A percentile compares a stretch with the other conserved stretches of the same genome.
Conservation (phyloP, 768 basidiomycete genomes). For the Cubamyces lactineus region DNA sequence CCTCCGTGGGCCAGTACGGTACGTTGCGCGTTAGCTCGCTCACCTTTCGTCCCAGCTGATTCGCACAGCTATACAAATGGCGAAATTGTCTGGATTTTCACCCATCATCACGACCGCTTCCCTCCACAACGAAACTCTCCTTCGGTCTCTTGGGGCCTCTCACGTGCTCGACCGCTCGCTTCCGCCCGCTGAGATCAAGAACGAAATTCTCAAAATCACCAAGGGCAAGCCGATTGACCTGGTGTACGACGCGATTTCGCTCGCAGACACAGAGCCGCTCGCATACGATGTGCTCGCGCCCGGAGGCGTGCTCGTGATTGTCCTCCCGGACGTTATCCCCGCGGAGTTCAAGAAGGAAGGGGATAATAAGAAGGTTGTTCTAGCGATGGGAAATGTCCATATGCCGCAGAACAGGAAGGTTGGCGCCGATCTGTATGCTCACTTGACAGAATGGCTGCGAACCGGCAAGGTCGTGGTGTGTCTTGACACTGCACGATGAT, state of each 20-base stretch:
- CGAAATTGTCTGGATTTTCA: constrained; percentile 36
- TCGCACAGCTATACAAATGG: constrained; percentile 29
- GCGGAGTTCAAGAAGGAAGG: constrained; percentile 4
- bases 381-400: constrained; percentile 19
- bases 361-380: constrained; percentile 18
- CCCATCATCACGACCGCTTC: constrained; percentile 38
- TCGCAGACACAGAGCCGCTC: constrained; percentile 26
- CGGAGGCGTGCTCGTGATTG: constrained; percentile 25
- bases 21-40: too few species aligned
- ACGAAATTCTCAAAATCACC: constrained; percentile 20
- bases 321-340: constrained; percentile 13
- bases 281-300: constrained; percentile 27
- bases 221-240: constrained; percentile 22
- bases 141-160: constrained; percentile 35
- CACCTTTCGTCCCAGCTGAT: too few species aligned
- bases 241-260: constrained; percentile 29
- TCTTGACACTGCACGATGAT: too few species aligned
- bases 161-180: constrained; percentile 33
- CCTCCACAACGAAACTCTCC: constrained; percentile 26
- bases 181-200: constrained; percentile 1
- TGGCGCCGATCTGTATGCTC: constrained; percentile 21
- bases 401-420: constrained; percentile 5
- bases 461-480: constrained; percentile 25
- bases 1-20: constrained; percentile 37
- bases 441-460: constrained; percentile 22